Evolutionary conservation across 768 basidiomycete genomes (phyloP).

Genomic region (Leucocoprinus birnbaumii): DNA sequence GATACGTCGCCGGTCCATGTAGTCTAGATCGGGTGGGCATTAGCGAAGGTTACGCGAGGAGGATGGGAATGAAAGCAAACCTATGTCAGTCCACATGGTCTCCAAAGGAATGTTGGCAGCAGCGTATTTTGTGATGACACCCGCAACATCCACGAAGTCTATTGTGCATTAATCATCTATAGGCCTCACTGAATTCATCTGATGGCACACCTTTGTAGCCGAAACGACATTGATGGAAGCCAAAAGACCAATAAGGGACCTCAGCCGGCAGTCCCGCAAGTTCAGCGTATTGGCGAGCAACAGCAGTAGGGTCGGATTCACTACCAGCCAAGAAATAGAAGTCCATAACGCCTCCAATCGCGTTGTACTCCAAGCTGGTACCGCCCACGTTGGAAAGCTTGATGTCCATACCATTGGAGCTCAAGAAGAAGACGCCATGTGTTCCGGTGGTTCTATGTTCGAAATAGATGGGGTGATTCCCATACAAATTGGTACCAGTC

Average conservation of each 20-base stretch:
- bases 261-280: slow-evolving; percentile 65
- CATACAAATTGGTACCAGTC: slow-evolving; percentile 61
- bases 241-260: slow-evolving; percentile 74
- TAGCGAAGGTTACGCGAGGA: neutral
- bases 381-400: slow-evolving; percentile 47
- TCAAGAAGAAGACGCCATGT: slow-evolving; percentile 68
- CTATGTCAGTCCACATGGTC: slow-evolving; percentile 81
- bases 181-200: neutral
- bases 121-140: slow-evolving; percentile 61
- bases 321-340: slow-evolving; percentile 78
- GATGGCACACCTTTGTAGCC: slow-evolving; percentile 56
- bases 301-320: slow-evolving; percentile 50
- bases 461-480: slow-evolving; percentile 71
- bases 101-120: slow-evolving; percentile 64
- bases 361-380: slow-evolving; percentile 65
- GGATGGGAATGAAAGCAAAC: slow-evolving; percentile 22
- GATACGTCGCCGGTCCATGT: slow-evolving; percentile 64
- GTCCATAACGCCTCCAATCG: slow-evolving; percentile 75
- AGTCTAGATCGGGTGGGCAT: slow-evolving; percentile 36
- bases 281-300: slow-evolving; percentile 68
- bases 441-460: slow-evolving; percentile 66
- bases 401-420: slow-evolving; percentile 77
- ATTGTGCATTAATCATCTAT: neutral
- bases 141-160: slow-evolving; percentile 64
- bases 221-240: slow-evolving; percentile 71